Evolutionary conservation across 768 basidiomycete genomes (phyloP), one percentile per base, ranked within the genome.

Genomic region (Lyophyllum atratum): DNA sequence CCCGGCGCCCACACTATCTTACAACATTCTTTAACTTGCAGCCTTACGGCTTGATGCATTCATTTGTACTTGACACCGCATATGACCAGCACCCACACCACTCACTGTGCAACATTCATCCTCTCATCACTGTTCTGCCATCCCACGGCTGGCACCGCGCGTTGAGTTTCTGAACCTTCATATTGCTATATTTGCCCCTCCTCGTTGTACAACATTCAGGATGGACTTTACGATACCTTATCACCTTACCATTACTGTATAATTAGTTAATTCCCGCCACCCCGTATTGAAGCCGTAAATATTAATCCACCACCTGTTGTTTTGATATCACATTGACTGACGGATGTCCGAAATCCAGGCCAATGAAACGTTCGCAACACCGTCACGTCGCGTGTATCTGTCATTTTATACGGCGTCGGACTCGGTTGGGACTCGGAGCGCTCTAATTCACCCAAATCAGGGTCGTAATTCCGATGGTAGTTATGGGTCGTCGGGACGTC

Each of bases 241-340:
- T n/a, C 45, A 57, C 43, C 44, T 26, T 57, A 52, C 14, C 45
- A 44, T 42, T 47, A 57, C 24, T 57, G 56, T 57, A 57, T 57
- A 57, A 46, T 57, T 33, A n/a, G 25, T 28, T 56, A 49, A 56
- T 56, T 29, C 15, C 21, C 37, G 19, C 28, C 33, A 29, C 22
- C 12, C 15, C 14, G 15, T 21, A 40, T n/a, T n/a, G n/a, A 42
- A 15, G 34, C 12, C 42, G 29, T 14, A 54, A 4, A 37, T 15
- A 34, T 54, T 8, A 28, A 26, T 15, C 11, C 12, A 6, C 29
- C 4, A 12, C 7, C 34, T 34, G 49, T 50, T 50, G 26, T 29
- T 49, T 17, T 19, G 34, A 37, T 33, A 49, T 33, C 31, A 34
- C 48, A 31, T 37, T 3, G 34, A 6, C 17, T 15, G 34, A 14